A percentile compares a stretch with the other conserved stretches of the same genome.
Conservation (phyloP, 306 rosid species). For the Quercus glauca region DNA sequence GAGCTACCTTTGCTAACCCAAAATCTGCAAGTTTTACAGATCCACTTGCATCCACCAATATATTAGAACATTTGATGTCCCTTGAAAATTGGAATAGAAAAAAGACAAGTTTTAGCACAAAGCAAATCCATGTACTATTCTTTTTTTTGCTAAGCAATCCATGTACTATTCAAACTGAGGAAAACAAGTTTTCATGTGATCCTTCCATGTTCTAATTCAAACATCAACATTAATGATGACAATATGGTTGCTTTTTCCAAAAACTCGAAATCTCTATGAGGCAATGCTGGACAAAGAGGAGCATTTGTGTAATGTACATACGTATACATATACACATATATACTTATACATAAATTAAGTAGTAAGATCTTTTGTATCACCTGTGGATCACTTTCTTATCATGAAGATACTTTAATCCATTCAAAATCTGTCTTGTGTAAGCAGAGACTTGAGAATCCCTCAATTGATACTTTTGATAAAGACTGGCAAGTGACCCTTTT, state of each 20-base stretch:
- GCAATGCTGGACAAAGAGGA: no score
- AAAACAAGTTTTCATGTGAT: not conserved
- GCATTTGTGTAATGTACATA: no score
- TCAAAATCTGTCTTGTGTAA: slow-evolving; percentile 59
- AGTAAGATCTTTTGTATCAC: slow-evolving; percentile 26
- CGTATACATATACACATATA: no score
- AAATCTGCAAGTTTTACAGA: slow-evolving; percentile 56
- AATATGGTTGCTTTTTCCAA: not conserved
- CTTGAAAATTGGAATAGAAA: slow-evolving; percentile 5
- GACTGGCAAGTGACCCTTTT: slow-evolving; percentile 55
- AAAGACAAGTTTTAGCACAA: not conserved
- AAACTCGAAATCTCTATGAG: not conserved
- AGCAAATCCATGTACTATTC: not conserved
- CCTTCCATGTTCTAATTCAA: not conserved
- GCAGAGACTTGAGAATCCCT: slow-evolving; percentile 57
- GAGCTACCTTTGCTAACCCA: slow-evolving; percentile 58
- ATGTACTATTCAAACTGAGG: not conserved
- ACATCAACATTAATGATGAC: not conserved
- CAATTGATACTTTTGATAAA: slow-evolving; percentile 43
- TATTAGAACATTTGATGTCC: slow-evolving; percentile 55
- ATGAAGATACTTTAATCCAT: slow-evolving; percentile 60
- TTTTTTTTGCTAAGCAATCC: not conserved
- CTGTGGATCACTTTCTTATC: slow-evolving; percentile 57
- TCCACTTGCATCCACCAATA: slow-evolving; percentile 49
- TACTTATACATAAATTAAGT: not conserved